Evolutionary conservation across 495 filamentous ascomycete species (phyloP).

Genomic region (Penicillium atrosanguineum): DNA sequence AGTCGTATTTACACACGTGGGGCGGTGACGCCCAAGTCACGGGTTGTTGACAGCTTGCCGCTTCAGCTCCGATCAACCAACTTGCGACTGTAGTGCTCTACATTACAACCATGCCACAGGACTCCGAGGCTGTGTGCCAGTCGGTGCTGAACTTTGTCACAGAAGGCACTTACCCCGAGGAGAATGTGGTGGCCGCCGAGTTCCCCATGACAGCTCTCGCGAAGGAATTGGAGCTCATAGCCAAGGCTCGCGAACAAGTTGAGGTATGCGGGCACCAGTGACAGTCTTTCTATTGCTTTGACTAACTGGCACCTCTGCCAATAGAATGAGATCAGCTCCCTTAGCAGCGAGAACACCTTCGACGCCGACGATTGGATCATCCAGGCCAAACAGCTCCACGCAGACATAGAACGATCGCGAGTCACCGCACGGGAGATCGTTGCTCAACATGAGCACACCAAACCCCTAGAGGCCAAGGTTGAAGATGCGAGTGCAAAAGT

Average conservation of each 20-base stretch:
- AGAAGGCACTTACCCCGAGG: conserved; percentile 72
- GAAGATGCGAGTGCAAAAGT: conserved; percentile 69
- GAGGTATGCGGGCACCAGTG: conserved; percentile 50
- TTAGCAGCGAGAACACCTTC: conserved; percentile 69
- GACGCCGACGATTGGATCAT: conserved; percentile 82
- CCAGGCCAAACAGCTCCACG: conserved; percentile 78
- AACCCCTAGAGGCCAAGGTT: conserved; percentile 54
- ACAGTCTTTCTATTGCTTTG: neutral
- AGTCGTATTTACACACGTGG: conserved; percentile 10
- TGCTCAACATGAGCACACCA: conserved; percentile 63
- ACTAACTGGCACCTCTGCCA: conserved; percentile 1
- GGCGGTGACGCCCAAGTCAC: conserved; percentile 33
- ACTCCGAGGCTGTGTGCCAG: conserved; percentile 46
- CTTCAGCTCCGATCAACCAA: conserved; percentile 1
- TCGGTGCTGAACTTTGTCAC: conserved; percentile 71
- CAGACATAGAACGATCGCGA: conserved; percentile 73
- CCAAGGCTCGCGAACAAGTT: conserved; percentile 61
- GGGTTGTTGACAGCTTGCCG: conserved; percentile 28
- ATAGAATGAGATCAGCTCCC: conserved; percentile 65
- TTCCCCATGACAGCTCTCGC: conserved; percentile 58
- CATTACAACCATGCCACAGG: conserved; percentile 3
- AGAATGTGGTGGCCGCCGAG: conserved; percentile 62
- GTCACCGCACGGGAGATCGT: conserved; percentile 73
- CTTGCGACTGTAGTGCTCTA: neutral
- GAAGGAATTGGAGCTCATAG: conserved; percentile 61